A percentile compares a stretch with the other conserved stretches of the same genome.
Evolutionary conservation across 176 grass and related monocot species (phyloP).

Genomic region (Triticum aestivum): IWGSC_CS_RefSeq_v2.1 NC_057813.1:697206605-697207104

Average conservation of each 20-base stretch:
- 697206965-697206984: neutral
- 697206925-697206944: neutral
- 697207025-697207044: neutral
- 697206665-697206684: constrained; percentile 96
- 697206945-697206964: no score
- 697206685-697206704: constrained; percentile 92
- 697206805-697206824: neutral
- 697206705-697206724: constrained; percentile 80
- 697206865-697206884: no score
- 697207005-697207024: neutral
- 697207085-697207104: no score
- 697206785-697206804: constrained; percentile 74
- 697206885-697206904: neutral
- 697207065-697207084: no score
- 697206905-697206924: neutral
- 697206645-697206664: constrained; percentile 28
- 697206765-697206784: constrained; percentile 80
- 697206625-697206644: neutral
- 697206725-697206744: constrained; percentile 86
- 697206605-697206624: neutral
- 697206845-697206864: no score
- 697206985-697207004: neutral
- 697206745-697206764: constrained; percentile 69
- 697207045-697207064: no score
- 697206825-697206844: neutral